phyloP scores from a whole-genome alignment of 2,329 filamentous ascomycete genomes.

The Colletotrichum lupini region DNA sequence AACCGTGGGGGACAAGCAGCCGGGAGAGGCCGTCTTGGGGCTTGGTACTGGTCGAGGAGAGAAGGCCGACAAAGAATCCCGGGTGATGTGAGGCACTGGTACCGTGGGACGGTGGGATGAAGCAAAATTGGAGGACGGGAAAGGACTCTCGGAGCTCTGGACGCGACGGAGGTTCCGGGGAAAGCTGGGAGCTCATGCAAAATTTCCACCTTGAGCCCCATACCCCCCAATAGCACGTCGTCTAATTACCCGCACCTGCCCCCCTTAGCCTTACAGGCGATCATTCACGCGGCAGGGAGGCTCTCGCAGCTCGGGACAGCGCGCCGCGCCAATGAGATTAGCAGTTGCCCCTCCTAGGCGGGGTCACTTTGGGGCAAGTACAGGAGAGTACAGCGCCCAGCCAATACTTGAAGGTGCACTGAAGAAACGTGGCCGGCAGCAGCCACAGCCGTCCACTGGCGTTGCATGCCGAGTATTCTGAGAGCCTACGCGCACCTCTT shows the following conservation, averaged over 20 bases:
- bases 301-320: conserved; percentile 19
- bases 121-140: neutral
- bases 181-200: conserved; percentile 33
- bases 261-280: conserved; percentile 14
- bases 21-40: conserved; percentile 23
- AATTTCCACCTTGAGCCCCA: conserved; percentile 31
- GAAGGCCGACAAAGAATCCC: neutral
- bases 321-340: conserved; percentile 24
- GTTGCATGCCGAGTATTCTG: neutral
- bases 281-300: conserved; percentile 20
- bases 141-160: conserved; percentile 2
- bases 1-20: conserved; percentile 6
- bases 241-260: conserved; percentile 14
- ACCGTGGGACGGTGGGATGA: conserved; percentile 6
- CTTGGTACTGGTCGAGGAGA: conserved; percentile 1
- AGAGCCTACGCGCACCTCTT: neutral
- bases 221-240: conserved; percentile 22
- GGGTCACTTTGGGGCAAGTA: conserved; percentile 1
- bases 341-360: neutral
- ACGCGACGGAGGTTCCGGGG: conserved; percentile 25
- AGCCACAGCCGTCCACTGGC: conserved; percentile 21
- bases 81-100: conserved; percentile 14
- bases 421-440: conserved; percentile 22
- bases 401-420: conserved; percentile 5
- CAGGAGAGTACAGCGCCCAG: neutral